These are phyloP conservation scores for Fusarium redolens DNA, from an alignment of 2,329 filamentous ascomycete species.

Conservation along the genomic window DNA sequence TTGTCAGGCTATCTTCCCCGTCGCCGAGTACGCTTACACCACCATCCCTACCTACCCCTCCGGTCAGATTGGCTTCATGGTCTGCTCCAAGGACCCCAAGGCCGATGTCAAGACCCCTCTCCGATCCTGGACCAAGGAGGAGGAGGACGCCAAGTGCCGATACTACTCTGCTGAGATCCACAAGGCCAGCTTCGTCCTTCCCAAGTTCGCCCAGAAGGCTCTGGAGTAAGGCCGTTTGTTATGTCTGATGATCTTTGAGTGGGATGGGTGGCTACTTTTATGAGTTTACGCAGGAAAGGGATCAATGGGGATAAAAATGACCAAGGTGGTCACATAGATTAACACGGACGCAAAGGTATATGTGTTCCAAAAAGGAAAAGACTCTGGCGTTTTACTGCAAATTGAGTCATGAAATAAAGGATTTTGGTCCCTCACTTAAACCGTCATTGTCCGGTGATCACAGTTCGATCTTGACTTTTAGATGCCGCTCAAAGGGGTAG, in stretches of 20 bases:
- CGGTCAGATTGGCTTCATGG: conserved; percentile 99
- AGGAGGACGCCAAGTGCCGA: conserved; percentile 91
- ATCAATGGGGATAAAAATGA: conserved; percentile 24
- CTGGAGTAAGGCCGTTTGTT: conserved; percentile 61
- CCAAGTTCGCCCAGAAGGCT: conserved; percentile 89
- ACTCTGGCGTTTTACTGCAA: conserved; percentile 28
- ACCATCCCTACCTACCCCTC: conserved; percentile 99
- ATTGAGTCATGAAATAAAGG: conserved; percentile 35
- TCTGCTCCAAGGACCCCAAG: conserved; percentile 93
- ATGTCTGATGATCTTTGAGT: not conserved
- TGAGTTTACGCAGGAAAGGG: conserved; percentile 39
- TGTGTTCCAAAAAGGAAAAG: conserved; percentile 18
- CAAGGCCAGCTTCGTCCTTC: conserved; percentile 91
- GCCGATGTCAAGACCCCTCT: conserved; percentile 87
- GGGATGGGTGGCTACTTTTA: conserved; percentile 33
- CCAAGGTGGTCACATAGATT: conserved; percentile 38
- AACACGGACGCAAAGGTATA: conserved; percentile 20
- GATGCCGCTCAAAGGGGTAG: not conserved
- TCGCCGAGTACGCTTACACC: conserved; percentile 98
- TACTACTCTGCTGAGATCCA: conserved; percentile 99
- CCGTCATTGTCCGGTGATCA: not conserved
- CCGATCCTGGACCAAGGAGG: conserved; percentile 82
- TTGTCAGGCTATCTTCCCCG: conserved; percentile 96
- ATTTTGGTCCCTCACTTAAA: conserved; percentile 12
- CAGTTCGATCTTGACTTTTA: not conserved